Evolutionary conservation across 192 early-diverging fungal species (phyloP).

Genomic region (Thamnidium elegans): DNA sequence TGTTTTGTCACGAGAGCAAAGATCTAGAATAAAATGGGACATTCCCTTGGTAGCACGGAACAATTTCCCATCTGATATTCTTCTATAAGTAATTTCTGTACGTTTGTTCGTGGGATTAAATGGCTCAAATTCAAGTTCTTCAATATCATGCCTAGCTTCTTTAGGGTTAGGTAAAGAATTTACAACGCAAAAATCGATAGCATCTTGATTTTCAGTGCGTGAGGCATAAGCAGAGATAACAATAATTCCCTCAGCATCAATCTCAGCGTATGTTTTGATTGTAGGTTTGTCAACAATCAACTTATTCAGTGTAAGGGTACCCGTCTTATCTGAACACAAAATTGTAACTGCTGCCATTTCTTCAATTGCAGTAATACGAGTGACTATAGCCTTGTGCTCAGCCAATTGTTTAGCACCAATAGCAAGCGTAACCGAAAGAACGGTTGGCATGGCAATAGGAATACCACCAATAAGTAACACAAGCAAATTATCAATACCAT

Average conservation of each 20-base stretch:
- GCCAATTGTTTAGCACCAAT: conserved; percentile 80
- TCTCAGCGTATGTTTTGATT: conserved; percentile 67
- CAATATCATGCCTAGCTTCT: conserved; percentile 61
- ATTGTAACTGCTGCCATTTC: conserved; percentile 78
- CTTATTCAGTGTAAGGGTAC: conserved; percentile 90
- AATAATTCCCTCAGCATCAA: conserved; percentile 58
- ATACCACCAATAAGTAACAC: conserved; percentile 80
- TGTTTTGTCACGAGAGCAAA: conserved; percentile 69
- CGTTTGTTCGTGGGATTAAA: conserved; percentile 80
- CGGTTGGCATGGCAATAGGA: conserved; percentile 81
- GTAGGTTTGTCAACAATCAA: conserved; percentile 67
- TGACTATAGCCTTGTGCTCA: conserved; percentile 80
- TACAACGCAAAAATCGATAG: conserved; percentile 75
- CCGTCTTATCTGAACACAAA: conserved; percentile 94
- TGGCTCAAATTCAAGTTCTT: conserved; percentile 64
- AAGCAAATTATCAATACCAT: conserved; percentile 77
- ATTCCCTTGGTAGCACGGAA: conserved; percentile 75
- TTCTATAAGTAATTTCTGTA: conserved; percentile 67
- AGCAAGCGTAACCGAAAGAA: conserved; percentile 75
- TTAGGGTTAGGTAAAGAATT: conserved; percentile 58
- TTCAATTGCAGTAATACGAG: conserved; percentile 78
- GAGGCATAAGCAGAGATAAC: conserved; percentile 72
- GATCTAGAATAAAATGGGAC: conserved; percentile 70
- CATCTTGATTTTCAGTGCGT: conserved; percentile 75
- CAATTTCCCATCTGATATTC: conserved; percentile 57